Percentiles rank a stretch among this genome's conserved stretches.
phyloP scores from a whole-genome alignment of 306 rosid genomes.

The Notholithocarpus densiflorus region DNA sequence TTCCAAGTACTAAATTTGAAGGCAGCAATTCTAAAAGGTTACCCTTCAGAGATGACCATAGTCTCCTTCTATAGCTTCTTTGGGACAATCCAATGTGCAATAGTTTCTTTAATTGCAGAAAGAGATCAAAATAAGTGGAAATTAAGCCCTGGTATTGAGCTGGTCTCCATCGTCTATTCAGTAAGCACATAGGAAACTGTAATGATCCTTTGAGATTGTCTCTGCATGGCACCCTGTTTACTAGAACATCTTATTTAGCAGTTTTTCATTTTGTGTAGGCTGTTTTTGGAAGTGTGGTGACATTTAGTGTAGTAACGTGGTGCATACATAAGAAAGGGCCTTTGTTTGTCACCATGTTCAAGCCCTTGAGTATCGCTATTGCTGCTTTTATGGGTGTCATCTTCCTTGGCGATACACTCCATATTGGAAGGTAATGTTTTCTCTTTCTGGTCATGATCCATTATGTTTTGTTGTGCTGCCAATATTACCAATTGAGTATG shows the following conservation, averaged over 20 bases:
- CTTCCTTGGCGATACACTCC: slow-evolving; percentile 63
- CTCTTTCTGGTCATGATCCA: neutral
- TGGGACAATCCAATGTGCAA: slow-evolving; percentile 61
- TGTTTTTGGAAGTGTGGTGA: slow-evolving; percentile 44
- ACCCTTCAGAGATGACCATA: slow-evolving; percentile 57
- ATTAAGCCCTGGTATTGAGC: slow-evolving; percentile 42
- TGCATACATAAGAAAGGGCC: slow-evolving; percentile 67
- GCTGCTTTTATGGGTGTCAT: slow-evolving; percentile 53
- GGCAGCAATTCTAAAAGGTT: slow-evolving; percentile 60
- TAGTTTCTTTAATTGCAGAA: slow-evolving; percentile 40
- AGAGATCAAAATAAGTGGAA: slow-evolving; percentile 51
- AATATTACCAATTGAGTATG: neutral
- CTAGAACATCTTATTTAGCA: slow-evolving; percentile 4
- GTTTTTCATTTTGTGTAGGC: slow-evolving; percentile 33
- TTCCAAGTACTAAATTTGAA: slow-evolving; percentile 12
- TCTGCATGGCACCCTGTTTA: neutral
- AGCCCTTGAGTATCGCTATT: slow-evolving; percentile 58
- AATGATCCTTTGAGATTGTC: neutral
- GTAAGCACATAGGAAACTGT: slow-evolving; percentile 35
- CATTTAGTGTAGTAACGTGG: slow-evolving; percentile 48
- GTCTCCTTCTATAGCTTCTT: slow-evolving; percentile 58
- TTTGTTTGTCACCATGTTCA: slow-evolving; percentile 58
- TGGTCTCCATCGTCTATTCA: slow-evolving; percentile 48
- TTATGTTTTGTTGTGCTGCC: too few relatives aligned
- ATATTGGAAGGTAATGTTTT: slow-evolving; percentile 46